phyloP scores from a whole-genome alignment of 2,329 filamentous ascomycete species.

The Stachybotrys echinatus region DNA sequence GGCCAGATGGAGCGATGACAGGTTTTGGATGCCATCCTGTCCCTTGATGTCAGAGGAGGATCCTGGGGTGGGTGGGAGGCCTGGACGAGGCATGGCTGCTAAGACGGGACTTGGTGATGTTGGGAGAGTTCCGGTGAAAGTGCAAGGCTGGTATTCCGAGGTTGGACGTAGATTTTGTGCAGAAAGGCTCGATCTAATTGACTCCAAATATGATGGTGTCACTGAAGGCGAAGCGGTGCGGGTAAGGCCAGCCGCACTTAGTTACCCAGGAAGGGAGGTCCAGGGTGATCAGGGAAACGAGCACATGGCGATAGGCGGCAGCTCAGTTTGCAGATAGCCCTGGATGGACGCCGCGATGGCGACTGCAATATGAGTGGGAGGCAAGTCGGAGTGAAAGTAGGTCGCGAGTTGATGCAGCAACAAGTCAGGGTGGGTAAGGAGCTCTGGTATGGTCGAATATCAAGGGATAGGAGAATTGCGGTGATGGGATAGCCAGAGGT shows the following conservation, averaged over 20 bases:
- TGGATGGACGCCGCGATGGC: background rate
- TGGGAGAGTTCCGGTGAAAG: background rate
- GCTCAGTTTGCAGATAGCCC: background rate
- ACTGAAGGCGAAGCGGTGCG: too few species aligned
- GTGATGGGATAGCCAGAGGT: too few species aligned
- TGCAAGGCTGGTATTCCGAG: background rate
- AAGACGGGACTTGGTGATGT: too few species aligned
- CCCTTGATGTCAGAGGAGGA: conserved; percentile 76
- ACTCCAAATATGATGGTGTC: background rate
- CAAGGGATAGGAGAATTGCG: too few species aligned
- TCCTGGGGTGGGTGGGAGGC: conserved; percentile 65
- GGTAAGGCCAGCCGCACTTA: background rate
- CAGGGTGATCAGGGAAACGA: background rate
- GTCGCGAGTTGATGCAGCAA: background rate
- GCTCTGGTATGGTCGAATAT: too few species aligned
- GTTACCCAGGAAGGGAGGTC: background rate
- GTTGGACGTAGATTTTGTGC: background rate
- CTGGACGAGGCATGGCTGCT: conserved; percentile 26
- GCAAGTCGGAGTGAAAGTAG: background rate
- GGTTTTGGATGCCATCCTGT: conserved; percentile 59
- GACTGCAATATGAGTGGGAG: background rate
- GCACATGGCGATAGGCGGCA: background rate
- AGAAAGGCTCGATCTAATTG: too few species aligned
- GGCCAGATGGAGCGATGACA: conserved; percentile 57
- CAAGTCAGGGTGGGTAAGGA: too few species aligned